Percentiles rank a stretch among this genome's conserved stretches.
Conservation (phyloP, 495 filamentous ascomycete species). For the Chaetomium cochliodes region DNA sequence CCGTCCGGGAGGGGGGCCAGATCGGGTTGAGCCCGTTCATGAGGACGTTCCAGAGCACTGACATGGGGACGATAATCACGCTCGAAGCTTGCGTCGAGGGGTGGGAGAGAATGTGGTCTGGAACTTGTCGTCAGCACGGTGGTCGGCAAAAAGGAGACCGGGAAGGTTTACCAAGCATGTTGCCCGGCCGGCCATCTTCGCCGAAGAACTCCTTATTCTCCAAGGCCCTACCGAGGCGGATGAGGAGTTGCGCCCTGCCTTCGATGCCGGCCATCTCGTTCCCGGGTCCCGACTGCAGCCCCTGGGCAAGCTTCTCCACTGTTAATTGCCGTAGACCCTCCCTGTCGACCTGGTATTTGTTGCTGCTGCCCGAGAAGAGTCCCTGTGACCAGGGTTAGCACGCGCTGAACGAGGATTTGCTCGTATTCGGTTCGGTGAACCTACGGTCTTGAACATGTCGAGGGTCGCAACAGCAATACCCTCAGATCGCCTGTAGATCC, state of each 20-base stretch:
- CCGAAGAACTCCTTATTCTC: conserved; percentile 85
- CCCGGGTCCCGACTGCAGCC: conserved; percentile 75
- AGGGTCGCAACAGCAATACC: conserved; percentile 90
- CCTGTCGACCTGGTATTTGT: conserved; percentile 88
- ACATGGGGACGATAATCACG: conserved; percentile 82
- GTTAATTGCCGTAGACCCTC: conserved; percentile 73
- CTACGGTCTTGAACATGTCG: conserved; percentile 88
- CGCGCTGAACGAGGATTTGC: neutral
- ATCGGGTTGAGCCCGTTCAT: conserved; percentile 85
- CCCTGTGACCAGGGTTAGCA: conserved; percentile 47
- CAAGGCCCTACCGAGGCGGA: conserved; percentile 72
- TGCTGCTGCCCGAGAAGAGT: conserved; percentile 81
- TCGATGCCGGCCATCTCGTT: conserved; percentile 88
- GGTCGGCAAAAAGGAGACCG: no score
- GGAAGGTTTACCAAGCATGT: conserved; percentile 77
- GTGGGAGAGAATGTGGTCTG: conserved; percentile 92
- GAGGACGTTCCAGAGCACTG: conserved; percentile 84
- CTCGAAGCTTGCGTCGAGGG: conserved; percentile 83
- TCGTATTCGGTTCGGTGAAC: conserved; percentile 7
- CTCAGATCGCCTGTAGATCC: conserved; percentile 80
- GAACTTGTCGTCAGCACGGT: conserved; percentile 8
- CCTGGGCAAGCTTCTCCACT: conserved; percentile 68
- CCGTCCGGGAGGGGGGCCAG: conserved; percentile 86
- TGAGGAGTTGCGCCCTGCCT: conserved; percentile 77
- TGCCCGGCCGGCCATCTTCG: conserved; percentile 78